Evolutionary conservation across 1,284 basidiomycete species (phyloP), one percentile per base, ranked within the genome.

Genomic region (Blastosporella zonata): DNA sequence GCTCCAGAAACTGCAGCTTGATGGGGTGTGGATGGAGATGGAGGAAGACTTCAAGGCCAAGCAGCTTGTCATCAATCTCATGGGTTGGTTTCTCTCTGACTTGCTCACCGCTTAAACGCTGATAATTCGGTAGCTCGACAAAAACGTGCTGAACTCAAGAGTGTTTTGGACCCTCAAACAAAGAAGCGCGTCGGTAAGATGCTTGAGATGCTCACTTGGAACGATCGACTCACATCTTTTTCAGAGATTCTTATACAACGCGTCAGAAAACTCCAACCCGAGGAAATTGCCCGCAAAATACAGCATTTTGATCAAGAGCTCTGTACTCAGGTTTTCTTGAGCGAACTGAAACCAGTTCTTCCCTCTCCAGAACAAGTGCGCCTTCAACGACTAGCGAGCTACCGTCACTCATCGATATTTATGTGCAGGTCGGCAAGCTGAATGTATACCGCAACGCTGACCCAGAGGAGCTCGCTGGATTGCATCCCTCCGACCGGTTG

Each of bases 1-100:
- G 74, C 67, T 93, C 27, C 77, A 81, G 67, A 90, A 90, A 65
- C 70, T 97, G 49, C 84, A 87, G 61, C 69, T 74, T 43, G 89
- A 92, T 62, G 92, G 95, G 34, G 82, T 99, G 8, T 98, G 95
- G 85, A 80, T 80, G 60, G 90, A 95, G 71, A 98, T 99, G 88
- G 95, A 99, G 67, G 90, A 97, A 62, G 94, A 96, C 64, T 99
- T 99, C 75, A 95, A 96, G 65, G 94, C 95, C 15, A 95, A 96
- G 69, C 93, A 97, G 67, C 77, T 93, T 41, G 93, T 95, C 58
- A 86, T 89, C 54, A 89, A 87, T 60, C 64, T 90, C 12, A 81
- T 91, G 75, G 84, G 87, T 86, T 62, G 23, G n/a, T 17, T 18
- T 6, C 3, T 40, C 28, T 22, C 2, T 22, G 21, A 18, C 20